Evolutionary conservation across 139 green algal genomes (phyloP).

Genomic region (Chlamydomonas sp.): DNA sequence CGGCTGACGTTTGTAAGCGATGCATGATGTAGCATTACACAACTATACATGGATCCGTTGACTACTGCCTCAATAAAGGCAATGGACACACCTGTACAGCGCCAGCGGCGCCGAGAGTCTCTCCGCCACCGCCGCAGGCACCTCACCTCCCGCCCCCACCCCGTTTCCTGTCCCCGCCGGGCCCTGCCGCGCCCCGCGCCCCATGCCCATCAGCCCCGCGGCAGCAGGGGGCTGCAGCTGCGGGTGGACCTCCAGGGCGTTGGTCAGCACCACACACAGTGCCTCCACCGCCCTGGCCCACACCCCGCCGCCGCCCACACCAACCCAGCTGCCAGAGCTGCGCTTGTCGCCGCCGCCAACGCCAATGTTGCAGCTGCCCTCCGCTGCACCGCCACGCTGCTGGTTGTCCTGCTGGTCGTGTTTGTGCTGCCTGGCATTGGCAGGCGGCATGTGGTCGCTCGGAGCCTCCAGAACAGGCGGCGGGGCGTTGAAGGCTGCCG

Average conservation of each 20-base stretch:
- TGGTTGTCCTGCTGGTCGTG: background rate
- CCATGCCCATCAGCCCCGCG: background rate
- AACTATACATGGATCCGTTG: too few species aligned
- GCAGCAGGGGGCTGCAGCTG: constrained; percentile 10
- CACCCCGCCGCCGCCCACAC: background rate
- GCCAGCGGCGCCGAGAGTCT: background rate
- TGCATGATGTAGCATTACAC: too few species aligned
- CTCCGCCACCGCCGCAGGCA: background rate
- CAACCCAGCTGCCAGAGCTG: background rate
- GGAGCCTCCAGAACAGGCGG: too few species aligned
- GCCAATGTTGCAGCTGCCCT: background rate
- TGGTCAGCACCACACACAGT: constrained; percentile 1
- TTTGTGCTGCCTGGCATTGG: background rate
- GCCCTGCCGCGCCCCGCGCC: background rate
- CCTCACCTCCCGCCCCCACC: background rate
- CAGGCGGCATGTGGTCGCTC: too few species aligned
- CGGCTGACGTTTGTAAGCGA: too few species aligned
- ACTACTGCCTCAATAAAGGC: background rate
- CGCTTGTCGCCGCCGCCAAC: background rate
- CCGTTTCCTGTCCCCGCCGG: too few species aligned
- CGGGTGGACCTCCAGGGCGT: constrained; percentile 24
- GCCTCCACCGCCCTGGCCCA: background rate
- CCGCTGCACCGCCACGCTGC: background rate
- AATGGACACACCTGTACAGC: constrained; percentile 25
- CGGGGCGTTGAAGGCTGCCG: too few species aligned